These are phyloP conservation scores for Trichoderma polysporum DNA, from an alignment of 2,329 filamentous ascomycete species.

Conservation along the genomic window DNA sequence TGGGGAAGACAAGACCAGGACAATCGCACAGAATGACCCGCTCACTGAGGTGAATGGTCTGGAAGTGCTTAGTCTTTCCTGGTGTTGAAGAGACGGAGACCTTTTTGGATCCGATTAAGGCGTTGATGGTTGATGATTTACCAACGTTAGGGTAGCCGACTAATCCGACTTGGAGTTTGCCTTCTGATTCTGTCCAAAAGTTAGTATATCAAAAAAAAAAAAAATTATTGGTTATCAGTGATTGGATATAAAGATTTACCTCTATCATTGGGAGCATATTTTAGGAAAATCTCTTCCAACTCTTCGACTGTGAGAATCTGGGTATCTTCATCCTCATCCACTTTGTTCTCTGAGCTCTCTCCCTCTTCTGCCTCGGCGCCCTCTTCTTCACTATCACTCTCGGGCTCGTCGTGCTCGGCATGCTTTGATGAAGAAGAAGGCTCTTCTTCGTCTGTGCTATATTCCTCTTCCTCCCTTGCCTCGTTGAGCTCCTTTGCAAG, in stretches of 20 bases:
- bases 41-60: conserved; percentile 92
- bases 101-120: conserved; percentile 96
- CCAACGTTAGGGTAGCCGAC: conserved; percentile 99
- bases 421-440: conserved; percentile 22
- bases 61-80: conserved; percentile 99
- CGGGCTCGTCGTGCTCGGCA: conserved; percentile 25
- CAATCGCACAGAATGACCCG: conserved; percentile 94
- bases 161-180: conserved; percentile 84
- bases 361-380: conserved; percentile 25
- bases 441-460: conserved; percentile 43
- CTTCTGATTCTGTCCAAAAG: conserved; percentile 42
- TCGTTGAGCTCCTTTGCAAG: conserved; percentile 89
- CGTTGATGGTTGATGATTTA: conserved; percentile 99
- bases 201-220: conserved; percentile 23
- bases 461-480: conserved; percentile 55
- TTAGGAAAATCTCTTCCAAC: conserved; percentile 82
- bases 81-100: conserved; percentile 96
- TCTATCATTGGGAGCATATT: conserved; percentile 59
- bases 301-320: conserved; percentile 91
- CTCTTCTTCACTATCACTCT: conserved; percentile 29
- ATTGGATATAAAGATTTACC: conserved; percentile 40
- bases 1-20: conserved; percentile 96
- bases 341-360: conserved; percentile 26
- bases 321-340: conserved; percentile 56
- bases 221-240: no score